Evolutionary conservation across 176 grass and related monocot genomes (phyloP), one percentile per base, ranked within the genome.

Genomic region (Avena insularis): DNA sequence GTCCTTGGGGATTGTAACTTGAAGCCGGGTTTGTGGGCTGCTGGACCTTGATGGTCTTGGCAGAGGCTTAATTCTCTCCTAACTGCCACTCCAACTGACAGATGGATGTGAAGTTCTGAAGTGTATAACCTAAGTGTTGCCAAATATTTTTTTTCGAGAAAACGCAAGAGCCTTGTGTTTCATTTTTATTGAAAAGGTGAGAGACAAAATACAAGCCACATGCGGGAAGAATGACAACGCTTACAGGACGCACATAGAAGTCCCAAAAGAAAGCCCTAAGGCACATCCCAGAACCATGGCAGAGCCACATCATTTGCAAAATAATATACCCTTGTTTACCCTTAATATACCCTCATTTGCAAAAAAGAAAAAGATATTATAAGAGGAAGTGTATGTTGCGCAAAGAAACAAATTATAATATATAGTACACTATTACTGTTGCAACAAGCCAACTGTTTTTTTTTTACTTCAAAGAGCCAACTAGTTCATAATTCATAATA

Each of bases 331-430:
- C 4, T 19, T 14, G 1, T 83, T 58, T 62, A 35, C 40, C 40
- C 40, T 43, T 43, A 43, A 43, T 43, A 43, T 43, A 43, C 40
- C 40, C 40, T 43, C 40, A 43, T 43, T 43, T 43, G 40, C 40
- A 43, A 43, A 43, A 43, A 43, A 82, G 29, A 53, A 29, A 75
- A 9, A 73, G 20, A 60, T 17, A 15, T 62, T 8, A 60, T 47
- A 59, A 46, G 59, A n/a, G 49, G 33, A 75, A 45, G n/a, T 9
- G 62, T 48, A 84, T 64, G 53, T n/a, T 31, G 69, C 36, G 74
- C 60, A 15, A 27, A 38, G 31, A 83, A 83, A 11, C 15, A 72
- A 60, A 73, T n/a, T 47, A 14, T 64, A 59, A 73, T 14, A 31
- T 49, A 75, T n/a, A 59, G 46, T 75, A 12, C 23, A 74, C 21